phyloP scores from a whole-genome alignment of 108 stramenopile genomes.

The Skeletonema menzelii region DNA sequence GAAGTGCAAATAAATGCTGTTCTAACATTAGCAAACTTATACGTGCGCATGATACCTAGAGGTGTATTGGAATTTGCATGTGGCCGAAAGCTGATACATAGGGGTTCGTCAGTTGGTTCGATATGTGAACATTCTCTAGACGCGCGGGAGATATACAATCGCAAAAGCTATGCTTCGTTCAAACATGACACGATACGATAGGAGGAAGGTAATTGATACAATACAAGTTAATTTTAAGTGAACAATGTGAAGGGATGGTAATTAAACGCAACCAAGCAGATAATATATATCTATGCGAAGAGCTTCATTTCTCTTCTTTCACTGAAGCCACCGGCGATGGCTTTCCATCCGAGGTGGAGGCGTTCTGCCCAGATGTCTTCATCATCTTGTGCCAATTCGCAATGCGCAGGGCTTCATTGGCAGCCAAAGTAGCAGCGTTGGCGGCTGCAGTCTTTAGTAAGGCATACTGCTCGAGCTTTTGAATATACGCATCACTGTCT shows the following conservation, averaged over 20 bases:
- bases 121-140: no score
- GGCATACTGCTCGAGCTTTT: slow-evolving; percentile 27
- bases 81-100: no score
- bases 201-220: neutral
- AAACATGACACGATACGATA: no score
- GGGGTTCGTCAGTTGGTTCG: no score
- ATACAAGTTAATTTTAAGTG: neutral
- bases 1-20: neutral
- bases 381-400: slow-evolving; percentile 25
- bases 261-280: neutral
- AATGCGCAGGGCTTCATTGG: slow-evolving; percentile 26
- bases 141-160: no score
- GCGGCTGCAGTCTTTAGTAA: slow-evolving; percentile 18
- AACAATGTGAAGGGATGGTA: neutral
- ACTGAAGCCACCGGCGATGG: neutral
- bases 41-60: no score
- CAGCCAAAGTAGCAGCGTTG: slow-evolving; percentile 36
- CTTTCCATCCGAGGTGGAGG: neutral
- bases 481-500: slow-evolving; percentile 11
- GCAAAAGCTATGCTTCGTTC: no score
- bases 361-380: slow-evolving; percentile 11
- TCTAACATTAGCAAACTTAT: neutral
- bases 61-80: no score
- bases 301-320: neutral
- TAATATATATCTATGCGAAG: neutral